A percentile compares a stretch with the other conserved stretches of the same genome.
Conservation (phyloP, 2,329 filamentous ascomycete genomes). For the Hymenoscyphus linearis region DNA sequence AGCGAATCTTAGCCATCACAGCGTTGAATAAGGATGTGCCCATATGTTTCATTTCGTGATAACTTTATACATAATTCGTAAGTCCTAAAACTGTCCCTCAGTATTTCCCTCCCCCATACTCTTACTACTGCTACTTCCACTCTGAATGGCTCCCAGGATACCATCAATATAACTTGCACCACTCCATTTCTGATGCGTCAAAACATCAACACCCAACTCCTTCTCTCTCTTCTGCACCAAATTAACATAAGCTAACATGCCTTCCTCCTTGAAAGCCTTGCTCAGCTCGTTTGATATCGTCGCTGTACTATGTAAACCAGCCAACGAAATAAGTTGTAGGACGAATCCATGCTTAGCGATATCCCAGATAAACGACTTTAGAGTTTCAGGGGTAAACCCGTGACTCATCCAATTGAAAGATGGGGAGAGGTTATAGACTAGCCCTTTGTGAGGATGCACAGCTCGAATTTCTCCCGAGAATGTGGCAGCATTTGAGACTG, state of each 20-base stretch:
- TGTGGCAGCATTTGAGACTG: slow-evolving; percentile 66
- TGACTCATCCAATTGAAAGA: slow-evolving; percentile 99
- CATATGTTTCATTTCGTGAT: background rate
- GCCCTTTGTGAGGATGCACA: slow-evolving; percentile 69
- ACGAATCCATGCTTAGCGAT: slow-evolving; percentile 82
- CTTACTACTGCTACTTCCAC: slow-evolving; percentile 80
- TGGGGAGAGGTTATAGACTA: slow-evolving; percentile 94
- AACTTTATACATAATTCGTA: background rate
- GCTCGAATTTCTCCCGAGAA: slow-evolving; percentile 74
- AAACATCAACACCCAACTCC: slow-evolving; percentile 50
- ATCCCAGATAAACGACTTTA: slow-evolving; percentile 95
- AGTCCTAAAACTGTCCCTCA: slow-evolving; percentile 56
- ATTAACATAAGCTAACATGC: slow-evolving; percentile 97
- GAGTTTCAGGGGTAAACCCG: slow-evolving; percentile 75
- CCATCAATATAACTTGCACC: slow-evolving; percentile 76
- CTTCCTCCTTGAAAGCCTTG: slow-evolving; percentile 76
- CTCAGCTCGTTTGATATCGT: slow-evolving; percentile 69
- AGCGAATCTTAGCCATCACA: background rate
- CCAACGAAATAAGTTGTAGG: slow-evolving; percentile 61
- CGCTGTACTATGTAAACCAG: slow-evolving; percentile 61
- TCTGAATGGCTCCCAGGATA: slow-evolving; percentile 84
- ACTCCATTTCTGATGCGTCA: slow-evolving; percentile 46
- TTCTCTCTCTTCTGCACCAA: slow-evolving; percentile 86
- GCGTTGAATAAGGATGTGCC: background rate
- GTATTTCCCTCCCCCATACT: slow-evolving; percentile 96